phyloP scores from a whole-genome alignment of 768 basidiomycete species.

The Flagelloscypha sp. region DNA sequence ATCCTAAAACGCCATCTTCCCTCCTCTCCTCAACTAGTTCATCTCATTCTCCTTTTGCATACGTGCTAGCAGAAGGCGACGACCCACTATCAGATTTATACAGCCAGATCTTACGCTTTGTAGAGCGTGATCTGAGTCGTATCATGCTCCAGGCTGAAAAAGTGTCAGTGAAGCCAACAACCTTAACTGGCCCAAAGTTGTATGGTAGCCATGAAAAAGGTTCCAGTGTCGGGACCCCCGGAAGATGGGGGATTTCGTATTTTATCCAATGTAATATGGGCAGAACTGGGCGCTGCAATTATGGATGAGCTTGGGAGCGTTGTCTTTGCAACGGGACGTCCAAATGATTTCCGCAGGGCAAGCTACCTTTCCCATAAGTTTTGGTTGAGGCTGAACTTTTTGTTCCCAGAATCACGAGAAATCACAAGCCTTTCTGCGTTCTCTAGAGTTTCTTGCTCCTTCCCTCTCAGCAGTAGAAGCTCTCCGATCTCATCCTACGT shows the following conservation, averaged over 20 bases:
- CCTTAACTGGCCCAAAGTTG: slow-evolving; percentile 14
- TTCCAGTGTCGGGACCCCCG: slow-evolving; percentile 3
- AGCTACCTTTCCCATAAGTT: background rate
- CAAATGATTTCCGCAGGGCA: slow-evolving; percentile 85
- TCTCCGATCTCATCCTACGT: slow-evolving; percentile 69
- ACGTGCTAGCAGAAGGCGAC: slow-evolving; percentile 56
- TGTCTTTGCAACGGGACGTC: slow-evolving; percentile 88
- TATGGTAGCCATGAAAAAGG: too few relatives aligned
- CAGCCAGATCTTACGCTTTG: slow-evolving; percentile 73
- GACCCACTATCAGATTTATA: slow-evolving; percentile 71
- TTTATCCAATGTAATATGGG: slow-evolving; percentile 84
- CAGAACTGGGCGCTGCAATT: slow-evolving; percentile 70
- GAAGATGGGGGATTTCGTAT: slow-evolving; percentile 60
- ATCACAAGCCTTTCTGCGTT: slow-evolving; percentile 73
- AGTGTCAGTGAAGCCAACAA: slow-evolving; percentile 44
- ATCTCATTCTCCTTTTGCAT: slow-evolving; percentile 28
- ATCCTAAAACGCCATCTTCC: slow-evolving; percentile 37
- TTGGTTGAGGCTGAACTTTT: slow-evolving; percentile 5
- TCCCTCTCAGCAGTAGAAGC: slow-evolving; percentile 58
- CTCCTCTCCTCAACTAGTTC: slow-evolving; percentile 19
- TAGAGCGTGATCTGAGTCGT: slow-evolving; percentile 63
- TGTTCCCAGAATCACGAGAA: slow-evolving; percentile 68
- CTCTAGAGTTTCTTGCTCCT: slow-evolving; percentile 77
- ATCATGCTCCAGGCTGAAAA: slow-evolving; percentile 75
- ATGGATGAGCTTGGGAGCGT: slow-evolving; percentile 76